A percentile compares a stretch with the other conserved stretches of the same genome.
Conservation (phyloP, 306 rosid species). For the Hylodesmum podocarpum region DNA sequence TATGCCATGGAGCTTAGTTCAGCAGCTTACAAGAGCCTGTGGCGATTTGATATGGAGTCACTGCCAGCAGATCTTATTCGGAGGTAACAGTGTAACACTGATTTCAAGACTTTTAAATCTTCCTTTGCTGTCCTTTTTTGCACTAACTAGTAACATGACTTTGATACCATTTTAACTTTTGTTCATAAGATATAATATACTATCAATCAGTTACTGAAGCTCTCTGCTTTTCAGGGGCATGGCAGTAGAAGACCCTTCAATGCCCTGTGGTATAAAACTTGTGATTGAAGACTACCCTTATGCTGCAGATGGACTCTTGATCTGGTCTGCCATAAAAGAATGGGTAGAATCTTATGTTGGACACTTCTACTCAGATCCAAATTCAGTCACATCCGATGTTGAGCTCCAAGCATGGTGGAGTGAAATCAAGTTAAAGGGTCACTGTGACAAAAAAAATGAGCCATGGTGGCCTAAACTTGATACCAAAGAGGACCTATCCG, state of each 20-base stretch:
- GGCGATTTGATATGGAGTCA: slow-evolving; percentile 94
- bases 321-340: slow-evolving; percentile 94
- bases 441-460: slow-evolving; percentile 70
- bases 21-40: slow-evolving; percentile 73
- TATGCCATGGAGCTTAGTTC: slow-evolving; percentile 88
- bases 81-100: slow-evolving; percentile 62
- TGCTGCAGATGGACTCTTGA: slow-evolving; percentile 87
- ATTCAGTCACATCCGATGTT: slow-evolving; percentile 56
- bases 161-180: slow-evolving; percentile 1
- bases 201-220: neutral
- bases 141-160: neutral
- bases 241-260: slow-evolving; percentile 83
- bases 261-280: slow-evolving; percentile 76
- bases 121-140: neutral
- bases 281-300: slow-evolving; percentile 94
- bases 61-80: slow-evolving; percentile 90
- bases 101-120: slow-evolving; percentile 2
- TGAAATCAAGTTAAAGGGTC: slow-evolving; percentile 86
- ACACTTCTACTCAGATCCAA: slow-evolving; percentile 67
- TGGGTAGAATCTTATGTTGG: slow-evolving; percentile 81
- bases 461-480: slow-evolving; percentile 95
- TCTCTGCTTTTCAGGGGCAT: slow-evolving; percentile 65
- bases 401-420: slow-evolving; percentile 96
- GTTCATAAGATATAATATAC: neutral
- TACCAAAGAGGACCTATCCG: slow-evolving; percentile 64